These are phyloP conservation scores for Mortierella hygrophila DNA, from an alignment of 192 early-diverging fungal species.

Conservation along the genomic window DNA sequence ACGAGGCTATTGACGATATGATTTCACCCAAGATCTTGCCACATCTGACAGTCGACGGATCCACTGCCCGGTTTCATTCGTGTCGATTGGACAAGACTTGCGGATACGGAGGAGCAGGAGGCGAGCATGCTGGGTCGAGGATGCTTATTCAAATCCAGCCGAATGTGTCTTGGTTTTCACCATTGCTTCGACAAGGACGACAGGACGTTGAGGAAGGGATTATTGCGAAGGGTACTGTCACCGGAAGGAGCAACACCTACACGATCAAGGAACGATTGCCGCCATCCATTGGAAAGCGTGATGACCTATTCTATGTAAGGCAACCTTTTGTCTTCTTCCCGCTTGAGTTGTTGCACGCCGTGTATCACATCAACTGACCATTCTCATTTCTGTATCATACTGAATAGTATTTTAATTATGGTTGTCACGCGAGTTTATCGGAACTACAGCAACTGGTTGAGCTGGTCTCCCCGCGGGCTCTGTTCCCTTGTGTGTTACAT, in stretches of 20 bases:
- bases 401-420: constrained; percentile 42
- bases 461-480: constrained; percentile 16
- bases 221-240: not conserved
- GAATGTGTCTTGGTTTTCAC: constrained; percentile 47
- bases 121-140: constrained; percentile 27
- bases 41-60: constrained; percentile 31
- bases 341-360: not conserved
- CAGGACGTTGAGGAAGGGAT: not conserved
- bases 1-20: constrained; percentile 42
- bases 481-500: constrained; percentile 50
- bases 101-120: constrained; percentile 43
- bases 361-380: not conserved
- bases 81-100: constrained; percentile 41
- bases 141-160: constrained; percentile 50
- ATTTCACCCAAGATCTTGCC: constrained; percentile 41
- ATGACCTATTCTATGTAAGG: constrained; percentile 44
- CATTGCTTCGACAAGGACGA: not conserved
- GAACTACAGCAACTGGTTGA: constrained; percentile 36
- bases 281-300: constrained; percentile 20
- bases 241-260: constrained; percentile 9
- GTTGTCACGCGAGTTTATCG: constrained; percentile 33
- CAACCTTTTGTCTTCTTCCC: not conserved
- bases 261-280: constrained; percentile 33
- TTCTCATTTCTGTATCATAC: not conserved
- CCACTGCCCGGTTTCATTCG: constrained; percentile 38